phyloP scores from a whole-genome alignment of 495 filamentous ascomycete species.

The Amniculicola lignicola region DNA sequence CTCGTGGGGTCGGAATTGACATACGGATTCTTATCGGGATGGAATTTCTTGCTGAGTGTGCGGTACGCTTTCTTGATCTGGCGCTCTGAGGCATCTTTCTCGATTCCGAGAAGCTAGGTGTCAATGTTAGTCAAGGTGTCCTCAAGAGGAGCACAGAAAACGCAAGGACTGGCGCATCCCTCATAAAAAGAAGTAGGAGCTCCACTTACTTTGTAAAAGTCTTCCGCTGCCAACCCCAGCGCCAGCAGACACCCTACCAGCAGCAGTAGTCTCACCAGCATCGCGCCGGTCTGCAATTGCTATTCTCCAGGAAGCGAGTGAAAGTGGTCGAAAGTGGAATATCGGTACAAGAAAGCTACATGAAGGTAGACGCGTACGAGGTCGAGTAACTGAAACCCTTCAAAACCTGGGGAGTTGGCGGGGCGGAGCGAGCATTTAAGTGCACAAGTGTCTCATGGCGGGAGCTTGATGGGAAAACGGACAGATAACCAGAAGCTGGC shows the following conservation, averaged over 20 bases:
- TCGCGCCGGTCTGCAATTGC: background rate
- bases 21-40: constrained; percentile 98
- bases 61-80: constrained; percentile 98
- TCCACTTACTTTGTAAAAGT: constrained; percentile 80
- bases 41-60: constrained; percentile 88
- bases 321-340: constrained; percentile 13
- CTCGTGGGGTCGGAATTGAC: constrained; percentile 39
- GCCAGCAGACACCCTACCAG: constrained; percentile 19
- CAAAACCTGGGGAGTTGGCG: background rate
- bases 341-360: constrained; percentile 10
- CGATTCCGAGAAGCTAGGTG: constrained; percentile 69
- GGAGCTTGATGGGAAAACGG: background rate
- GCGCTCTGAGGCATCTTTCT: constrained; percentile 75
- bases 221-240: constrained; percentile 58
- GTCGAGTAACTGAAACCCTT: too few relatives aligned
- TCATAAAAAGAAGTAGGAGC: constrained; percentile 2
- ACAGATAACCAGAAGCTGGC: constrained; percentile 4
- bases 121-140: constrained; percentile 2
- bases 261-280: constrained; percentile 29
- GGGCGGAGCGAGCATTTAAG: constrained; percentile 8
- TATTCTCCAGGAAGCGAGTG: constrained; percentile 3
- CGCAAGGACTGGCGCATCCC: background rate
- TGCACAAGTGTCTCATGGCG: background rate
- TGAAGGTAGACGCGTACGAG: constrained; percentile 20
- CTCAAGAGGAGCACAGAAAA: background rate